Evolutionary conservation across 148 eudicot genomes (phyloP).

Genomic region (Arbutus unedo): DNA sequence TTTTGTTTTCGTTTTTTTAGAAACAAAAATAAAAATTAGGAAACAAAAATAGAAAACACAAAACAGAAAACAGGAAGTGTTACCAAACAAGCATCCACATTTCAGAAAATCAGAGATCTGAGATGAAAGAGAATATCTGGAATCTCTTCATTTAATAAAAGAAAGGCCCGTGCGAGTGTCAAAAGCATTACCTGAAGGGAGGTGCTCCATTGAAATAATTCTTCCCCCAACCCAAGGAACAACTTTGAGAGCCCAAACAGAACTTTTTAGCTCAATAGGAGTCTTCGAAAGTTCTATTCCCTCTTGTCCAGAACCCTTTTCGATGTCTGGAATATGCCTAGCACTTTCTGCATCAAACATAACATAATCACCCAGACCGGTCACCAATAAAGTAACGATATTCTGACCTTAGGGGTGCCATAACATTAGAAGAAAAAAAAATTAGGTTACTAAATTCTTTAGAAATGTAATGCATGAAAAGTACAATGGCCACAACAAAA

Average conservation of each 20-base stretch:
- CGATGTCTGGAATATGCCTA: constrained; percentile 67
- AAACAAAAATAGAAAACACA: too few relatives aligned
- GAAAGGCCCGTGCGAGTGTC: constrained; percentile 12
- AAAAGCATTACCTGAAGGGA: constrained; percentile 65
- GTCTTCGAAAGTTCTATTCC: constrained; percentile 77
- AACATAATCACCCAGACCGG: background rate
- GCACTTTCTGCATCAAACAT: constrained; percentile 61
- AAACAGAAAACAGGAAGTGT: too few relatives aligned
- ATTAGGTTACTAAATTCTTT: background rate
- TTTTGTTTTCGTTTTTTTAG: too few relatives aligned
- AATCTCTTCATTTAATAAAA: background rate
- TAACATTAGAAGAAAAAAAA: background rate
- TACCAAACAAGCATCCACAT: constrained; percentile 4
- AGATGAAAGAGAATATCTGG: background rate
- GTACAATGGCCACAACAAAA: background rate
- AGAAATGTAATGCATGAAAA: background rate
- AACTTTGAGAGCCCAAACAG: constrained; percentile 88
- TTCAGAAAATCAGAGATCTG: background rate
- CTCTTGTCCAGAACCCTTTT: constrained; percentile 52
- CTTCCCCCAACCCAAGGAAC: constrained; percentile 99
- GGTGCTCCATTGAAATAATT: constrained; percentile 91
- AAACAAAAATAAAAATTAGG: too few relatives aligned
- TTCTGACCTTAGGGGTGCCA: background rate
- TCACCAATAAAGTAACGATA: background rate
- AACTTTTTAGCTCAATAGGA: constrained; percentile 73